phyloP scores from a whole-genome alignment of 2,329 filamentous ascomycete genomes.

The Aspergillus pseudoviridinutans region DNA sequence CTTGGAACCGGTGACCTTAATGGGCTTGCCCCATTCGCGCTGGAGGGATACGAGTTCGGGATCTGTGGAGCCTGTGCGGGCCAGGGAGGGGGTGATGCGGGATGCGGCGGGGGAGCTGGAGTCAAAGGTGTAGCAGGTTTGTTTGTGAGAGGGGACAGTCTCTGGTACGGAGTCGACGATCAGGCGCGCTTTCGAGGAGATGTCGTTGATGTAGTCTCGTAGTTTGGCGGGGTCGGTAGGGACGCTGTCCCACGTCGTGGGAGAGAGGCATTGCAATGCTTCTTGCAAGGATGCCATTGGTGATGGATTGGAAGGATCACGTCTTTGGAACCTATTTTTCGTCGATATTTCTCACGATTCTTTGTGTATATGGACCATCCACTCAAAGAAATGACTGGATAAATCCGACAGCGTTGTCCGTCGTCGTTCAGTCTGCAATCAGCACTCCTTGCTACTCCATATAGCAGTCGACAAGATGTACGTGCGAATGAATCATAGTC shows the following conservation, averaged over 20 bases:
- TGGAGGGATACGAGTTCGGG: slow-evolving; percentile 59
- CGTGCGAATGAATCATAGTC: background rate
- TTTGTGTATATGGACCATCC: too few species aligned
- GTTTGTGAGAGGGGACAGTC: slow-evolving; percentile 17
- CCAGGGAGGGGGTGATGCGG: slow-evolving; percentile 51
- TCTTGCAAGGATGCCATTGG: slow-evolving; percentile 57
- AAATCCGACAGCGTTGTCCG: background rate
- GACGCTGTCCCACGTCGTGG: slow-evolving; percentile 51
- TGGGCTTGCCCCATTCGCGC: slow-evolving; percentile 79
- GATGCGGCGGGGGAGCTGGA: slow-evolving; percentile 45
- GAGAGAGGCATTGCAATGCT: slow-evolving; percentile 55
- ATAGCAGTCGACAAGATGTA: background rate
- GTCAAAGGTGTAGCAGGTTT: slow-evolving; percentile 3
- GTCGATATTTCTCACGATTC: background rate
- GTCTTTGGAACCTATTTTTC: slow-evolving; percentile 2
- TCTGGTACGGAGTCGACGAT: slow-evolving; percentile 74
- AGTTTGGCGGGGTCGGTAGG: slow-evolving; percentile 47
- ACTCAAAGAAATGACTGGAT: background rate
- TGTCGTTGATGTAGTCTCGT: slow-evolving; percentile 51
- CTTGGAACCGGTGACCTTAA: slow-evolving; percentile 56
- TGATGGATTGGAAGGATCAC: background rate
- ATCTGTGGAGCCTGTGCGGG: slow-evolving; percentile 47
- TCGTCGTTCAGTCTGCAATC: background rate
- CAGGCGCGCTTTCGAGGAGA: slow-evolving; percentile 65
- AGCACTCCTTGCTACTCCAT: background rate